A percentile compares a stretch with the other conserved stretches of the same genome.
Conservation (phyloP, 345 rosid species). For the Punica granatum region DNA sequence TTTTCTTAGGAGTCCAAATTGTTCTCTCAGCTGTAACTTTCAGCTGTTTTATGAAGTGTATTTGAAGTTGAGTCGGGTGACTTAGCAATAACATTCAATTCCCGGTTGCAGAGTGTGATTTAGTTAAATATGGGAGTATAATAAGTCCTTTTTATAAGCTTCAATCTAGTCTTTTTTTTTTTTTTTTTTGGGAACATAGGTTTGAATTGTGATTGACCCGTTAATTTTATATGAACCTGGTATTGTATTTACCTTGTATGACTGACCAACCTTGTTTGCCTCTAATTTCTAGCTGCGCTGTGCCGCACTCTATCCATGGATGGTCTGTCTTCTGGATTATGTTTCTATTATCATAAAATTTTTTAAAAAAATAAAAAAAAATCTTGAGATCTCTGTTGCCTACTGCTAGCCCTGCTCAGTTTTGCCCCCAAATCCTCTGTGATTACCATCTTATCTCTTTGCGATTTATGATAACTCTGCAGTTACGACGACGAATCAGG, state of each 20-base stretch:
- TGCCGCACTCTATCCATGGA: background rate
- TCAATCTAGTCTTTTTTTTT: no score
- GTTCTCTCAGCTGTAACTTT: background rate
- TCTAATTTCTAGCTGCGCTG: background rate
- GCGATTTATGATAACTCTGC: conserved; percentile 15
- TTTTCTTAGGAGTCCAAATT: background rate
- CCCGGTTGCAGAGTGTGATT: no score
- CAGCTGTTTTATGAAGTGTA: no score
- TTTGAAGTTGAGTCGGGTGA: background rate
- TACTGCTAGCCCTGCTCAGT: background rate
- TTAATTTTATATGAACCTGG: no score
- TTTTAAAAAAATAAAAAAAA: no score
- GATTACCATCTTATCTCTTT: background rate
- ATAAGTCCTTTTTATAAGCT: no score
- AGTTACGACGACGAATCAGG: conserved; percentile 59
- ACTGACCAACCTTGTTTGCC: background rate
- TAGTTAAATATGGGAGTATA: no score
- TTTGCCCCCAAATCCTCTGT: background rate
- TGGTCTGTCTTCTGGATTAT: background rate
- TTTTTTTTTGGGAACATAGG: no score
- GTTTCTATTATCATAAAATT: background rate
- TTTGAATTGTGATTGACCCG: background rate
- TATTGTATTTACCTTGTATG: no score
- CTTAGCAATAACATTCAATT: no score
- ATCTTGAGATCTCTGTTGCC: background rate